A percentile compares a stretch with the other conserved stretches of the same genome.
These are phyloP conservation scores for Curvularia sp. DNA, from an alignment of 2,329 filamentous ascomycete genomes.

Conservation along the genomic window DNA sequence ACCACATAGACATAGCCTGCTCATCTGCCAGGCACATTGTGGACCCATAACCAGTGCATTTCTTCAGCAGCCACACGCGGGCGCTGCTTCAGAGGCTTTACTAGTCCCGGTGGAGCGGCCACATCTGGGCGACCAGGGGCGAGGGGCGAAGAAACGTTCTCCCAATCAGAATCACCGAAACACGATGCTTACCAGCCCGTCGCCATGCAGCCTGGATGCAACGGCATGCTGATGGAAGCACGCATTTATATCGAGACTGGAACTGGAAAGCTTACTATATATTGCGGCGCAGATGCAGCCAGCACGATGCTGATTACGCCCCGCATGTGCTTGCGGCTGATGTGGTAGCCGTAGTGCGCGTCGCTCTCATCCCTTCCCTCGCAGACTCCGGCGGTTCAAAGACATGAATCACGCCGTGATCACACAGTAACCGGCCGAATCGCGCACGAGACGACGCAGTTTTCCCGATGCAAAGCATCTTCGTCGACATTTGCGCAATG, in stretches of 20 bases:
- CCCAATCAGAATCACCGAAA: constrained; percentile 22
- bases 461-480: constrained; percentile 6
- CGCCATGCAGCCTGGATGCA: constrained; percentile 22
- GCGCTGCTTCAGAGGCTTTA: constrained; percentile 14
- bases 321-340: constrained; percentile 7
- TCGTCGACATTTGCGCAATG: constrained; percentile 10
- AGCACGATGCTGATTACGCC: constrained; percentile 19
- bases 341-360: not conserved
- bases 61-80: not conserved
- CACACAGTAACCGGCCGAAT: constrained; percentile 38
- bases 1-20: not conserved
- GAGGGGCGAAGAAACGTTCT: constrained; percentile 24
- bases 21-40: constrained; percentile 3
- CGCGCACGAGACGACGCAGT: constrained; percentile 19
- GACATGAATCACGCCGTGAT: constrained; percentile 33
- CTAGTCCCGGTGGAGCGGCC: constrained; percentile 14
- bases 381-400: not conserved
- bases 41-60: not conserved
- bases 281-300: constrained; percentile 22
- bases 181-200: constrained; percentile 10
- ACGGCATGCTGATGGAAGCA: constrained; percentile 20
- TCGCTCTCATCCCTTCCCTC: constrained; percentile 1
- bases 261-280: constrained; percentile 7
- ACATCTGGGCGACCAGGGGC: constrained; percentile 22
- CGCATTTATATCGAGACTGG: constrained; percentile 13